Evolutionary conservation across 2,329 filamentous ascomycete genomes (phyloP), one percentile per base, ranked within the genome.

Genomic region (Talaromyces rugulosus): DNA sequence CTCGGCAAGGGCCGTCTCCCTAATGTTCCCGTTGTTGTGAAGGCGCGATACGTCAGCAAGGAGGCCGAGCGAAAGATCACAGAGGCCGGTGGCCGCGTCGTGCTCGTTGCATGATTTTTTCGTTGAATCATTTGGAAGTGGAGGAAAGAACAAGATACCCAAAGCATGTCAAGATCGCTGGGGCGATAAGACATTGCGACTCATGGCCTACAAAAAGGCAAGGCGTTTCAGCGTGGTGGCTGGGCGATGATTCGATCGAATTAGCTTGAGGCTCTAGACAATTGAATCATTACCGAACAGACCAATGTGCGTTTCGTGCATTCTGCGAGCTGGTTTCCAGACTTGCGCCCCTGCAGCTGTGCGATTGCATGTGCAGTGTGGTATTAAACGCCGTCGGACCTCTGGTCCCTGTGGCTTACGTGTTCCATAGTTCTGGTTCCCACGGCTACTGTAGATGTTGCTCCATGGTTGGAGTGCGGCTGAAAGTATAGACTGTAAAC

Each of bases 41-140:
- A 91, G 78, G 94, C 95, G 72, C 86, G 95, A 79, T 98, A 92
- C 85, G 91, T 99, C 82, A 93, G 89, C 86, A 90, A 90, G 79
- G 89, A 96, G 80, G 95, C 95, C 71, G 95, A 99, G 89, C 86
- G 91, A 85, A 99, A 99, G 90, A 97, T 99, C 83, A 96, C 90
- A 80, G 92, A 95, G 82, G 93, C 92, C 75, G 95, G 95, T 81
- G 94, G 94, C 82, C 91, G 96, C 77, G 85, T 96, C 75, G 92
- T 97, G 87, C 87, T 97, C 79, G 91, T 97, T 77, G 93, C 92
- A 82, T 97, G 89, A 85, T 60, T 51, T 18, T 23, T 9, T n/a
- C 14, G 34, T 36, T 28, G 14, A 4, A 36, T 14, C n/a, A 34
- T 23, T 18, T 36, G 33, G 42, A 50, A 23, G 18, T 5, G 11